Evolutionary conservation across 2,329 filamentous ascomycete genomes (phyloP).

Genomic region (Fusarium redolens): DNA sequence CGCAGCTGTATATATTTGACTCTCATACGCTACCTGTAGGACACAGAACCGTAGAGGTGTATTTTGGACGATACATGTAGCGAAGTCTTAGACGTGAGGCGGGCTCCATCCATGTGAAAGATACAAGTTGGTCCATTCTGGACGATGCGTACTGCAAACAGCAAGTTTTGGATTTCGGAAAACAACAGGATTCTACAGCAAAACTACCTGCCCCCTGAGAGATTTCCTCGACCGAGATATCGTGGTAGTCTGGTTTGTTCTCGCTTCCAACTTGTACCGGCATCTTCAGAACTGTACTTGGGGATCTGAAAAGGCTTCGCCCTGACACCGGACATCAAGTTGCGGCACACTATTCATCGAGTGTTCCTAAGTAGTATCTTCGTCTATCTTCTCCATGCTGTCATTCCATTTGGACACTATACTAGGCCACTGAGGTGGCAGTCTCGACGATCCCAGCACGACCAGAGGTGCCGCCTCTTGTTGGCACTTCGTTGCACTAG

Average conservation of each 20-base stretch:
- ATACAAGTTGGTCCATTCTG: not conserved
- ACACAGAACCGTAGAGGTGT: not conserved
- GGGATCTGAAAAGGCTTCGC: not conserved
- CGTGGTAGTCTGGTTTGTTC: not conserved
- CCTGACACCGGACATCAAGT: not conserved
- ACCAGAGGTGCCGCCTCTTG: not conserved
- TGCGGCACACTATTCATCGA: not conserved
- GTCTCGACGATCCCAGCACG: not conserved
- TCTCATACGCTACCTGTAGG: not conserved
- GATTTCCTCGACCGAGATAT: too few species aligned
- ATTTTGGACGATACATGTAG: not conserved
- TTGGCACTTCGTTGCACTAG: not conserved
- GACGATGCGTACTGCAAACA: not conserved
- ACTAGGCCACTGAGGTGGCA: not conserved
- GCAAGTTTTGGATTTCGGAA: not conserved
- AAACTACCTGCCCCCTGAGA: too few species aligned
- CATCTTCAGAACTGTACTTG: not conserved
- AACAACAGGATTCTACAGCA: not conserved
- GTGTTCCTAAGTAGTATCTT: not conserved
- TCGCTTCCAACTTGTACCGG: not conserved
- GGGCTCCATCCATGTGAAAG: not conserved
- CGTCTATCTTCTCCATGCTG: not conserved
- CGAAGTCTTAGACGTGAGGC: not conserved
- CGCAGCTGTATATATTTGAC: too few species aligned
- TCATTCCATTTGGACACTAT: not conserved